These are phyloP conservation scores for Phylloporus sp. DNA, from an alignment of 1,284 basidiomycete genomes.

Conservation along the genomic window DNA sequence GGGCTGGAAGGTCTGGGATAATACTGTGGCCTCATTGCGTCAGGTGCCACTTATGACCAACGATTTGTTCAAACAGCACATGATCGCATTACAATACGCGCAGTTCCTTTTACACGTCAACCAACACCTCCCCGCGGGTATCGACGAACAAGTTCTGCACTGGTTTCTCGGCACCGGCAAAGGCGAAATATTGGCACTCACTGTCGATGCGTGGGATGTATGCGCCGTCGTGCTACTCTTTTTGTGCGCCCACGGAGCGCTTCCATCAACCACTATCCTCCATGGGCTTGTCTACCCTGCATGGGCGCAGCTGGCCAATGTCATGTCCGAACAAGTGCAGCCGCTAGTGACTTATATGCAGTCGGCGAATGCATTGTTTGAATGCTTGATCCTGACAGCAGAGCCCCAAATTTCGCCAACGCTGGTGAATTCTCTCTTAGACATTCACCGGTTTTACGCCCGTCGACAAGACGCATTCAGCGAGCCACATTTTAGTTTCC, in stretches of 20 bases:
- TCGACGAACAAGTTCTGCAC: conserved; percentile 65
- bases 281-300: conserved; percentile 74
- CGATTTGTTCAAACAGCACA: conserved; percentile 49
- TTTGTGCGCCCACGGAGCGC: conserved; percentile 66
- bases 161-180: conserved; percentile 73
- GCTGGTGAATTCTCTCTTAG: conserved; percentile 57
- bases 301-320: conserved; percentile 59
- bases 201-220: conserved; percentile 66
- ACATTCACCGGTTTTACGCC: conserved; percentile 68
- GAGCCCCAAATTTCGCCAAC: conserved; percentile 48
- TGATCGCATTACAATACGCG: conserved; percentile 65
- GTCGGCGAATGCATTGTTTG: conserved; percentile 65
- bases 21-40: conserved; percentile 68
- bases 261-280: conserved; percentile 72
- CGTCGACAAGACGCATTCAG: conserved; percentile 67
- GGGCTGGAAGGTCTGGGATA: conserved; percentile 82
- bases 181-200: conserved; percentile 60
- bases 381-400: conserved; percentile 57
- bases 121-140: conserved; percentile 69
- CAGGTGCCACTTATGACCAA: conserved; percentile 61
- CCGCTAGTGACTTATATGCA: conserved; percentile 54
- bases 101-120: conserved; percentile 72
- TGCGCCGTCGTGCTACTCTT: conserved; percentile 63
- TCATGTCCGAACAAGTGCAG: conserved; percentile 42
- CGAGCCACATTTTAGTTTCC: conserved; percentile 62